Base-by-base conservation (phyloP, 164 flowering plant species). In the Magnolia officinalis region DNA sequence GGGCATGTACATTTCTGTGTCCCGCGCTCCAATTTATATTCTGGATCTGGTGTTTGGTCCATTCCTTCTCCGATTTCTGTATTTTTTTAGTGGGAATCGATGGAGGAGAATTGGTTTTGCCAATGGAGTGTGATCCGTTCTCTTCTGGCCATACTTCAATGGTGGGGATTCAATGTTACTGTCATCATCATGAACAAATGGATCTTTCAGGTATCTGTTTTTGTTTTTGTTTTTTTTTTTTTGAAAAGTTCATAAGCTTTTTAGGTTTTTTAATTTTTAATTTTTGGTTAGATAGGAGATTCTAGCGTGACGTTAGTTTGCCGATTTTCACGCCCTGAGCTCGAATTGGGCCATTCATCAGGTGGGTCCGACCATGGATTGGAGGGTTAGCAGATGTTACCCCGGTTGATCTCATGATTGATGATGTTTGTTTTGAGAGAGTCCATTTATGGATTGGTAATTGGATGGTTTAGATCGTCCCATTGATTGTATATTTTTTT, bases 151-250 rank as follows among this genome's bases (percentile, higher is more conserved):
- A 94, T 96, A 51, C 68, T 94, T 37, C 99, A 94, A 72, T 96
- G 99, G 99, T 96, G 99, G 99, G 87, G 80, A 72, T 96, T 92
- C 84, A 96, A 96, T 81, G 99, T 96, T 69, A 89, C 99, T 55
- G 99, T 96, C 51, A 94, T 96, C 71, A 91, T 96, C 87, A 92
- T 88, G 89, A 96, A 96, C 89, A 96, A 96, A 75, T 96, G 99
- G 99, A 96, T 96, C 94, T 96, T 96, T 82, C 99, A 96, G 99
- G 99, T 76, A 26, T 55, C 18, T 16, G 16, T 10, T 16, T 55
- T 13, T 13, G 11, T 52, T 13, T 13, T 13, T 52, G 11, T 52
- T 13, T 52, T 52, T 8, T 13, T 13, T 13, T 13, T 10, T 16
- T 10, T 11, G 13, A 10, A 55, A 55, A 55, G 61, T 55, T 55